Evolutionary conservation across 495 filamentous ascomycete species (phyloP).

Genomic region (Podospora bellae-mahoneyi): DNA sequence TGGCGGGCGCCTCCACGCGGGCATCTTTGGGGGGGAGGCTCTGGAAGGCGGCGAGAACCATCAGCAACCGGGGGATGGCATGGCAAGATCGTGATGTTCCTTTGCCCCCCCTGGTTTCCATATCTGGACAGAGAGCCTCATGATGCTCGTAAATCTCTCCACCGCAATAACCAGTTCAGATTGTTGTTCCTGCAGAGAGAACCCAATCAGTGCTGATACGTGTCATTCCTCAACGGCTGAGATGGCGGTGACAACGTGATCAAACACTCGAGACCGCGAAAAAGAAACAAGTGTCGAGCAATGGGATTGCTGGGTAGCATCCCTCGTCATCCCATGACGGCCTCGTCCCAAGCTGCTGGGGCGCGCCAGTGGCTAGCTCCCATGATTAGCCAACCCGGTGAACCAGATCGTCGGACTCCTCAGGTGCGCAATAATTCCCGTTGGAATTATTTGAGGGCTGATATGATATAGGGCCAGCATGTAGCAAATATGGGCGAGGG

Average conservation of each 20-base stretch:
- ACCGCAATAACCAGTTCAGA: not conserved
- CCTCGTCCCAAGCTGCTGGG: constrained; percentile 7
- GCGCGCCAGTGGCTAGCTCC: not conserved
- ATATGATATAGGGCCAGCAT: not conserved
- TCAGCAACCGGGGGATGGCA: not conserved
- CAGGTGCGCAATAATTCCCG: constrained; percentile 8
- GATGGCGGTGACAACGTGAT: not conserved
- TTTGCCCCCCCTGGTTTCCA: not conserved
- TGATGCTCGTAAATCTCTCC: not conserved
- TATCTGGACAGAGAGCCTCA: not conserved
- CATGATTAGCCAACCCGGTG: not conserved
- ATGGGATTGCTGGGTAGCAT: constrained; percentile 8
- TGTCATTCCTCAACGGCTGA: not conserved
- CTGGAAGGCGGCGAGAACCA: not conserved
- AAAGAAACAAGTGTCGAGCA: not conserved
- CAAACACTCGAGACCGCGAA: not conserved
- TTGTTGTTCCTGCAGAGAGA: no score
- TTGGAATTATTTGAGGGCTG: not conserved
- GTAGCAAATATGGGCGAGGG: not conserved
- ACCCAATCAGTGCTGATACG: not conserved
- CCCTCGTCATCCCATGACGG: constrained; percentile 2
- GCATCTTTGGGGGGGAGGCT: not conserved
- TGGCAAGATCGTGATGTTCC: not conserved
- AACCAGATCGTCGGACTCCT: constrained; percentile 10
- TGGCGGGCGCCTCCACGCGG: not conserved